Base-by-base conservation (phyloP, 768 basidiomycete genomes). In the Flagelloscypha sp. region DNA sequence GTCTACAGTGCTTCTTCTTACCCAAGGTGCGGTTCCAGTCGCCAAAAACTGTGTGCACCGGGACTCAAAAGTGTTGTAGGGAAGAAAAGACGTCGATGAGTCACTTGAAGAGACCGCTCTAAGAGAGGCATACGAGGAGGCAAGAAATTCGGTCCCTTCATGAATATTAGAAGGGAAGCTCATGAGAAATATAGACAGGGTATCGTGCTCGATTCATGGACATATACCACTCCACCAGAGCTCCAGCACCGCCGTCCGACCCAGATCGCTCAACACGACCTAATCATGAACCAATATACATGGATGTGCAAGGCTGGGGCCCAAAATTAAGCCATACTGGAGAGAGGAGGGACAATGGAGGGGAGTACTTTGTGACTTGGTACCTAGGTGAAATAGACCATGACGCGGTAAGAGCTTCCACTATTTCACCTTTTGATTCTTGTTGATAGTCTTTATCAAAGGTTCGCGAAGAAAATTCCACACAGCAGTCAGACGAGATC, bases 51-150 rank as follows among this genome's bases (percentile, higher is more conserved):
- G n/a, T n/a, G n/a, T n/a, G n/a, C n/a, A n/a, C n/a, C n/a, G n/a
- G n/a, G n/a, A n/a, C n/a, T n/a, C n/a, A n/a, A n/a, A n/a, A n/a
- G n/a, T n/a, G n/a, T n/a, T n/a, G n/a, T n/a, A n/a, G 33, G 79
- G 80, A 6, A 55, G 80, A 30, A 84, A 82, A 52, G 79, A 84
- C 49, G 45, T 72, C 0, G 77, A 76, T 5, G 79, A 84, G 58
- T 68, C 66, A 2, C 50, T 80, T 18, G 78, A 80, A 48, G 51
- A 66, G 30, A 50, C 79, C 0, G 79, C 73, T 0, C 51, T 81
- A 25, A 57, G 80, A 29, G 79, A 82, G 55, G 79, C 73, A 4
- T 72, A 76, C 48, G 79, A 82, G 49, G 79, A 81, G 70, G 78
- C 76, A 39, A 24, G 57, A n/a, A 18, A 24, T 27, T 17, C 17